Evolutionary conservation across 2,329 filamentous ascomycete genomes (phyloP), one percentile per base, ranked within the genome.

Genomic region (Stemphylium vesicarium): DNA sequence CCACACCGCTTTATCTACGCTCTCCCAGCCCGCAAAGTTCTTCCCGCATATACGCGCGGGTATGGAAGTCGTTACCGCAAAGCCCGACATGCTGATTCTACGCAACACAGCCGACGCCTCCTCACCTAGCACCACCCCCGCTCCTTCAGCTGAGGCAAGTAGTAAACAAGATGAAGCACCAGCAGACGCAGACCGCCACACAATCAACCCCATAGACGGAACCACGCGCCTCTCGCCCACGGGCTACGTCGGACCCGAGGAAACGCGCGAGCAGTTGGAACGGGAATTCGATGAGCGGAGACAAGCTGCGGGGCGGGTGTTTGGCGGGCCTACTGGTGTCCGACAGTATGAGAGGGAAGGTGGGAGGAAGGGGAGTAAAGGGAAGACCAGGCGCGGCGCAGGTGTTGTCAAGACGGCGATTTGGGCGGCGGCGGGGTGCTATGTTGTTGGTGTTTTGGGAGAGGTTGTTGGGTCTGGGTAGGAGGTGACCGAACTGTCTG

Each of bases 201-300:
- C 22, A 2, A 59, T 72, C 1, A 76, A 75, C n/a, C 73, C 72
- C 2, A 66, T 76, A 12, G 73, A 76, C 35, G 73, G 72, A 15
- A 76, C 72, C 0, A 62, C 70, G 1, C 64, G 69, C 1, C 62
- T 73, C 3, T 66, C 60, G 13, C 72, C 71, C 4, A 74, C 71
- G 1, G 72, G 71, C n/a, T 74, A 70, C 51, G 70, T 69, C 12
- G 67, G 70, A 4, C 64, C 68, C 3, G 66, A 66, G 18, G 65
- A 70, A 31, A 59, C 48, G 10, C 56, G 44, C 9, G 65, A 68
- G 36, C 64, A 66, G 32, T 50, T 64, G 1, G 69, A 69, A 13
- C 50, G 49, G 15, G 58, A 57, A 13, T 71, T 70, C 39, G 56
- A 66, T 29, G 64, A 72, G 33, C 56, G 67, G 45, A 59, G 63